Percentiles rank a stretch among this genome's conserved stretches.
phyloP scores from a whole-genome alignment of 2,329 filamentous ascomycete genomes.

The Aureobasidium lini region DNA sequence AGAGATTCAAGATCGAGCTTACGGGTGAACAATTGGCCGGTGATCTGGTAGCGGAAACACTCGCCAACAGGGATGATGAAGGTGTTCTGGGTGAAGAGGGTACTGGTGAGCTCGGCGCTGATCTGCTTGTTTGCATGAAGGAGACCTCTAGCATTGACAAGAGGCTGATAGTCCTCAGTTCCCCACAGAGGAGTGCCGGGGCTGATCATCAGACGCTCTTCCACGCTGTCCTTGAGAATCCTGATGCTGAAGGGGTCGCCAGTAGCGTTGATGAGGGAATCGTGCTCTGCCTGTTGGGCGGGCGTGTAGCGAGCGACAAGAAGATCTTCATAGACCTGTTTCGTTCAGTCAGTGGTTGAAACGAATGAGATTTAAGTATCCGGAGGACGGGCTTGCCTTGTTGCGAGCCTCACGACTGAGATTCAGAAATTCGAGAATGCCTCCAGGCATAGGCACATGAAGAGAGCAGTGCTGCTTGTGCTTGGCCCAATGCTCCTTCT shows the following conservation, averaged over 20 bases:
- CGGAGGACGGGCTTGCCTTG: not conserved
- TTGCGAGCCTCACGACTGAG: not conserved
- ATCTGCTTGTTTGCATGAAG: not conserved
- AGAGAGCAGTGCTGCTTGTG: constrained; percentile 4
- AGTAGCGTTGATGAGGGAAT: not conserved
- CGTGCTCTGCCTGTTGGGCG: not conserved
- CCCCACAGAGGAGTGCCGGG: not conserved
- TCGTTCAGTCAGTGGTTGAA: not conserved
- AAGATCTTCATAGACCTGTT: not conserved
- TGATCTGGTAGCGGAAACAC: not conserved
- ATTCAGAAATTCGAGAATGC: not conserved
- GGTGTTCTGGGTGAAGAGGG: not conserved
- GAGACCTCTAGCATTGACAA: not conserved
- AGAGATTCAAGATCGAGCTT: not conserved
- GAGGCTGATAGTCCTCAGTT: not conserved
- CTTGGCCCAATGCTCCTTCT: constrained; percentile 2
- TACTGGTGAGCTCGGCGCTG: not conserved
- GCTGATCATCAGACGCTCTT: not conserved
- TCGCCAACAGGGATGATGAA: not conserved
- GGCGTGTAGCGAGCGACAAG: not conserved
- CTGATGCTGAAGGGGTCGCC: not conserved
- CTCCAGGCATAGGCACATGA: not conserved
- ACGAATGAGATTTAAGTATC: not conserved
- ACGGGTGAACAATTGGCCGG: not conserved
- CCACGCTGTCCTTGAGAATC: not conserved